Evolutionary conservation across 2,329 filamentous ascomycete species (phyloP).

Genomic region (Calonectria crousiana): DNA sequence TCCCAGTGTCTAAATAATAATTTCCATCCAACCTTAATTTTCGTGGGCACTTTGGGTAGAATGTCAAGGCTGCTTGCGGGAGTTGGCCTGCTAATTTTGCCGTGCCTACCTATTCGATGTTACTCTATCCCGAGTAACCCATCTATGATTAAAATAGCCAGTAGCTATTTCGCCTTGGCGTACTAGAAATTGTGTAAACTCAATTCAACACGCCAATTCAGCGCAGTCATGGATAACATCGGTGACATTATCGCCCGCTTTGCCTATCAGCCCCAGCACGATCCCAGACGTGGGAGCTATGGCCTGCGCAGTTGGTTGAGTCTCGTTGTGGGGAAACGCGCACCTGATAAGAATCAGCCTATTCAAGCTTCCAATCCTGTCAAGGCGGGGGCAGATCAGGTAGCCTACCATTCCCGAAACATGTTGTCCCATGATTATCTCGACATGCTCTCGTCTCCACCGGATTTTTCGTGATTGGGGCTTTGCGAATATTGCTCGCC

Average conservation of each 20-base stretch:
- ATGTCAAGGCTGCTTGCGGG: neutral
- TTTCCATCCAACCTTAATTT: too few species aligned
- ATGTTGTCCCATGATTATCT: neutral
- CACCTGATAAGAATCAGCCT: slow-evolving; percentile 3
- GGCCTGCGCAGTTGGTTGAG: neutral
- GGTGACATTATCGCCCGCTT: neutral
- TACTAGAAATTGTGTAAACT: neutral
- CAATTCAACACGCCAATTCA: neutral
- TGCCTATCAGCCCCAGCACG: neutral
- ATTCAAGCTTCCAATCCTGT: neutral
- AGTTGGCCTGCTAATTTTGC: neutral
- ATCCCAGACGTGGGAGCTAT: neutral
- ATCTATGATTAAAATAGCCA: neutral
- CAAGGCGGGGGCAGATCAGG: neutral
- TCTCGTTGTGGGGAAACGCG: neutral
- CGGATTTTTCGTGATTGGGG: neutral
- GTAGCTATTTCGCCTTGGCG: neutral
- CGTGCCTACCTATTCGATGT: neutral
- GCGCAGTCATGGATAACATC: neutral
- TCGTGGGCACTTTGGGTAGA: too few species aligned
- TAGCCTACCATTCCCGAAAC: neutral
- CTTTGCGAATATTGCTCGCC: neutral
- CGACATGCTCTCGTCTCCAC: neutral
- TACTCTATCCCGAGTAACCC: neutral
- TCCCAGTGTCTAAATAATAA: too few species aligned